phyloP scores from a whole-genome alignment of 768 basidiomycete genomes.

The Auricularia sp. region DNA sequence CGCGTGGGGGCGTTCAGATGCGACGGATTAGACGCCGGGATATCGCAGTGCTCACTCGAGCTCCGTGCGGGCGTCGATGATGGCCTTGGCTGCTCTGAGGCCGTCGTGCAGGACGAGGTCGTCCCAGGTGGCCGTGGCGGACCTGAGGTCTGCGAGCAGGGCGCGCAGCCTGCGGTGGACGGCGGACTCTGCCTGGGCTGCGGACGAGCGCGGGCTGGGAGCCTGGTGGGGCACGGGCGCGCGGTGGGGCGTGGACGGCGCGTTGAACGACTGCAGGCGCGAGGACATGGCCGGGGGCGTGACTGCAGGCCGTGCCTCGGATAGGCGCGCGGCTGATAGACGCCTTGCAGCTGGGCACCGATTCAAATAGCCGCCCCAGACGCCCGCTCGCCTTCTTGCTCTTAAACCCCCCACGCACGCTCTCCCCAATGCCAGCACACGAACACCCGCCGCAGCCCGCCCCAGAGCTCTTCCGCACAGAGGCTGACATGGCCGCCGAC shows the following conservation, averaged over 20 bases:
- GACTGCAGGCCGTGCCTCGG: background rate
- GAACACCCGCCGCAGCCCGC: background rate
- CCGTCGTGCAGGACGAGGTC: constrained; percentile 75
- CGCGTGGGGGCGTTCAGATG: background rate
- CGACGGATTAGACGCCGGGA: background rate
- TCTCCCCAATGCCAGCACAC: background rate
- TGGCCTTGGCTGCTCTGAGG: constrained; percentile 56
- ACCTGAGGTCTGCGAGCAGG: constrained; percentile 56
- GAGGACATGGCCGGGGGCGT: constrained; percentile 28
- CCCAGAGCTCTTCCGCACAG: constrained; percentile 46
- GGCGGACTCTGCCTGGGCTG: constrained; percentile 46
- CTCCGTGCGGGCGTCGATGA: constrained; percentile 74
- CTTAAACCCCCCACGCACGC: background rate
- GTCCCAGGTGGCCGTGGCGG: constrained; percentile 66
- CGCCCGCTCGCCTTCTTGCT: background rate
- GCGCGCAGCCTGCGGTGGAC: constrained; percentile 71
- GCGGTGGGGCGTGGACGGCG: constrained; percentile 65
- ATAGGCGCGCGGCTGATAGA: background rate
- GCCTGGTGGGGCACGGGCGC: constrained; percentile 49
- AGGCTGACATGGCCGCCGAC: constrained; percentile 56
- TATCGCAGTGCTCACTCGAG: constrained; percentile 40
- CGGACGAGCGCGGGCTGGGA: constrained; percentile 32
- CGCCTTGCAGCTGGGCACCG: background rate
- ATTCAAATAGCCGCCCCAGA: background rate
- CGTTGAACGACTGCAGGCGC: constrained; percentile 68